A percentile compares a stretch with the other conserved stretches of the same genome.
Evolutionary conservation across 176 grass and related monocot species (phyloP).

Genomic region (Coix lacrymajobi): DNA sequence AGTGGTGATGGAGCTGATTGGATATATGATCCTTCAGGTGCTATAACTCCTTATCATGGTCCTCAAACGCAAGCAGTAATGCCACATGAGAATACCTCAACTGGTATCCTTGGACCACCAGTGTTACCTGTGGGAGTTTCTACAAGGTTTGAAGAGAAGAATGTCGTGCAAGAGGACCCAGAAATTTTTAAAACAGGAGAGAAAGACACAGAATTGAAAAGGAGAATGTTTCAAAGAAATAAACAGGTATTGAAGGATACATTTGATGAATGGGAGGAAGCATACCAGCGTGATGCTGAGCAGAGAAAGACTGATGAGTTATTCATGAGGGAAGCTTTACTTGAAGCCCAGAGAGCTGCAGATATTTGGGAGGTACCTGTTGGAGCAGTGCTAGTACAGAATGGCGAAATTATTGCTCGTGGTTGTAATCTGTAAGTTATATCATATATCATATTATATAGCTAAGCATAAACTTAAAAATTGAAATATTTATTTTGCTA

Average conservation of each 20-base stretch:
- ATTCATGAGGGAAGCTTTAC: constrained; percentile 97
- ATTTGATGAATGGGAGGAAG: constrained; percentile 94
- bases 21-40: constrained; percentile 32
- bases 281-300: constrained; percentile 61
- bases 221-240: constrained; percentile 66
- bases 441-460: constrained; percentile 5
- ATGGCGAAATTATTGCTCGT: constrained; percentile 91
- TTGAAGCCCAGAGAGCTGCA: constrained; percentile 90
- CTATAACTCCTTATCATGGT: constrained; percentile 18
- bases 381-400: constrained; percentile 85
- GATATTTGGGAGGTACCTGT: constrained; percentile 97
- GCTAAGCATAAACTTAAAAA: background rate
- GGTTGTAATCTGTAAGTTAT: constrained; percentile 88
- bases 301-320: constrained; percentile 77
- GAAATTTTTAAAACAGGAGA: constrained; percentile 35
- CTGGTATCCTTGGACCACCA: constrained; percentile 25
- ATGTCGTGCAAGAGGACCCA: constrained; percentile 25
- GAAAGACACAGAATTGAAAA: constrained; percentile 50
- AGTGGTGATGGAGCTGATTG: constrained; percentile 5
- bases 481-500: constrained; percentile 16
- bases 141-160: constrained; percentile 39
- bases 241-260: constrained; percentile 75
- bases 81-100: constrained; percentile 26
- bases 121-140: constrained; percentile 13
- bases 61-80: constrained; percentile 16